These are phyloP conservation scores for Cytidiella melzeri DNA, from an alignment of 768 basidiomycete species.

Conservation along the genomic window DNA sequence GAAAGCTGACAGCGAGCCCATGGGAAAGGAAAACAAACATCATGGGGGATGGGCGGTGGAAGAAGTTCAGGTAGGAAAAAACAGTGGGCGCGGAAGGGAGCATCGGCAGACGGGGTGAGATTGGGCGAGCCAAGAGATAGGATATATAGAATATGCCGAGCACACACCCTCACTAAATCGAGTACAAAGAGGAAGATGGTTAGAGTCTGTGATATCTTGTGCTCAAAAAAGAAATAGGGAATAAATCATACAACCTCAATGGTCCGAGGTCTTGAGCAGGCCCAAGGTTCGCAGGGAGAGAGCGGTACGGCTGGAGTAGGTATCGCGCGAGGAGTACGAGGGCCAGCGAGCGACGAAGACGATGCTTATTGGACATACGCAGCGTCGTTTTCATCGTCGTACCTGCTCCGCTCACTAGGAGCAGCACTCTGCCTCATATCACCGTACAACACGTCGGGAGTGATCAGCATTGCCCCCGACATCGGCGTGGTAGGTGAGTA, in stretches of 20 bases:
- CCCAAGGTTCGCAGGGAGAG: not conserved
- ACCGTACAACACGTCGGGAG: slow-evolving; percentile 4
- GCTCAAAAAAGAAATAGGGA: slow-evolving; percentile 1
- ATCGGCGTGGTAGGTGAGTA: slow-evolving; percentile 23
- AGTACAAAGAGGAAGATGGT: not conserved
- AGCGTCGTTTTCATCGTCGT: slow-evolving; percentile 22
- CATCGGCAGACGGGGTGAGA: not conserved
- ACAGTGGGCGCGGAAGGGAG: not conserved
- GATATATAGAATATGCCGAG: no score
- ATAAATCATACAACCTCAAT: slow-evolving; percentile 8
- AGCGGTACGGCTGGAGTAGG: not conserved
- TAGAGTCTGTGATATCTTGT: not conserved
- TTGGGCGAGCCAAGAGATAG: no score
- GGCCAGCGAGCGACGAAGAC: not conserved
- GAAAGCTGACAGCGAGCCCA: not conserved
- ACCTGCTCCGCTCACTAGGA: slow-evolving; percentile 23
- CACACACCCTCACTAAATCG: not conserved
- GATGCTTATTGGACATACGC: not conserved
- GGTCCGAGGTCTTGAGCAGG: not conserved
- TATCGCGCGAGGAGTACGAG: not conserved
- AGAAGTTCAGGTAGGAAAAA: not conserved
- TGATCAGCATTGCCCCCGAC: slow-evolving; percentile 5
- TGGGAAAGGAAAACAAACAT: not conserved
- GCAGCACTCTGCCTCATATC: slow-evolving; percentile 17
- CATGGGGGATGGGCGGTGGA: not conserved